Conservation (phyloP, 2,329 filamentous ascomycete species). For the Clarireedia hainanense region DNA sequence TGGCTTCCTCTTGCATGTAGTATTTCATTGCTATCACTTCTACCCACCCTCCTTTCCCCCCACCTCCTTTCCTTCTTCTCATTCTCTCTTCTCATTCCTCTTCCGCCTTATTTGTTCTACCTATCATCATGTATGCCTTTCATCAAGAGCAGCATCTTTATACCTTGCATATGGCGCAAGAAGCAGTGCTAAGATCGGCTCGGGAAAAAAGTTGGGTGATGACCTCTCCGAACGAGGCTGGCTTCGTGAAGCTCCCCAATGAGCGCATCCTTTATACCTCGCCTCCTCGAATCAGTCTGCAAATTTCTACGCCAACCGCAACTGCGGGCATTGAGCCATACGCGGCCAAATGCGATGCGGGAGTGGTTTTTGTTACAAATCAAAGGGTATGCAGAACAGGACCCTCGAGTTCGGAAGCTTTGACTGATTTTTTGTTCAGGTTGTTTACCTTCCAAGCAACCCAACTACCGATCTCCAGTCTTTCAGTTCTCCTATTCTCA, state of each 20-base stretch:
- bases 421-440: constrained; percentile 38
- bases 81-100: not conserved
- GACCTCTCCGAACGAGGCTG: constrained; percentile 60
- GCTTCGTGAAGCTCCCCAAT: constrained; percentile 77
- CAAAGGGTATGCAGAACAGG: constrained; percentile 57
- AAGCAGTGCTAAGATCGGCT: constrained; percentile 23
- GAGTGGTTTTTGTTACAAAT: constrained; percentile 75
- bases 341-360: constrained; percentile 64
- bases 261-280: constrained; percentile 78
- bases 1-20: constrained; percentile 1
- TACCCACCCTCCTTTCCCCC: not conserved
- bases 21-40: constrained; percentile 5
- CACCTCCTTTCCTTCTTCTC: not conserved
- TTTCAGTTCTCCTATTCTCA: constrained; percentile 82
- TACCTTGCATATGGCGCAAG: constrained; percentile 22
- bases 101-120: not conserved
- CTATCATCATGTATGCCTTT: constrained; percentile 25
- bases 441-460: constrained; percentile 77
- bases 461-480: constrained; percentile 64
- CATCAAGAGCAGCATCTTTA: constrained; percentile 27
- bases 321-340: constrained; percentile 56
- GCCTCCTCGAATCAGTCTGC: constrained; percentile 68
- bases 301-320: constrained; percentile 56
- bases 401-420: not conserved
- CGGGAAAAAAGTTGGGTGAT: constrained; percentile 71